A percentile compares a stretch with the other conserved stretches of the same genome.
These are phyloP conservation scores for Neurospora pannonica DNA, from an alignment of 495 filamentous ascomycete species.

Conservation along the genomic window DNA sequence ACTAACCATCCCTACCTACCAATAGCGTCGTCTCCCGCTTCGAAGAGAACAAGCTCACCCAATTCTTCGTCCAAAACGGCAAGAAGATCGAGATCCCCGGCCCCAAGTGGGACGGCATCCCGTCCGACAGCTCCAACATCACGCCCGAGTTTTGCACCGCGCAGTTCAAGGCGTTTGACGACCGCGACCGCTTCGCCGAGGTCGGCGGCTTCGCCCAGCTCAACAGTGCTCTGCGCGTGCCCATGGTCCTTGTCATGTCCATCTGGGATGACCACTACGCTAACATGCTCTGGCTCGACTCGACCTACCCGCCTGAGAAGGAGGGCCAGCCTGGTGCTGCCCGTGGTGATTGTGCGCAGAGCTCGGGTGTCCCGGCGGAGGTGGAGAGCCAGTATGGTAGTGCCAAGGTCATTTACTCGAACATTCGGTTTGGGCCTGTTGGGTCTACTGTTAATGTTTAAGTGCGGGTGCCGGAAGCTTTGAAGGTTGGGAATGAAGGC, in stretches of 20 bases:
- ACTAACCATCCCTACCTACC: not conserved
- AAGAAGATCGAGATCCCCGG: conserved; percentile 48
- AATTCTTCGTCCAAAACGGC: conserved; percentile 64
- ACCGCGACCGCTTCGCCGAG: conserved; percentile 49
- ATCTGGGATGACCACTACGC: conserved; percentile 71
- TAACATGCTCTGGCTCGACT: conserved; percentile 83
- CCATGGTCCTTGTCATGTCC: conserved; percentile 69
- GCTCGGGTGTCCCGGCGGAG: conserved; percentile 47
- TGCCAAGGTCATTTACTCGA: conserved; percentile 44
- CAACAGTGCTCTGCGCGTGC: conserved; percentile 43
- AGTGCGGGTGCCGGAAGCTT: not conserved
- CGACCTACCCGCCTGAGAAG: conserved; percentile 54
- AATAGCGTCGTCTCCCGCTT: conserved; percentile 59
- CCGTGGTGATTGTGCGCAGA: conserved; percentile 55
- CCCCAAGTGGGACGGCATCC: conserved; percentile 25
- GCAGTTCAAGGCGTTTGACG: conserved; percentile 24
- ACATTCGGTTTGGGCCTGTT: conserved; percentile 63
- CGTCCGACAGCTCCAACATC: conserved; percentile 31
- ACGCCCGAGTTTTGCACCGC: conserved; percentile 23
- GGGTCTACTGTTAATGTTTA: conserved; percentile 43
- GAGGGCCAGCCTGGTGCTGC: conserved; percentile 48
- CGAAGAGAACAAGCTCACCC: conserved; percentile 46
- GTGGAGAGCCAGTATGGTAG: conserved; percentile 41
- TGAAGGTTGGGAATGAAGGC: not conserved
- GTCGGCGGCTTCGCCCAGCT: conserved; percentile 53